Evolutionary conservation across 1,284 basidiomycete species (phyloP).

Genomic region (Sporisorium reilianum): DNA sequence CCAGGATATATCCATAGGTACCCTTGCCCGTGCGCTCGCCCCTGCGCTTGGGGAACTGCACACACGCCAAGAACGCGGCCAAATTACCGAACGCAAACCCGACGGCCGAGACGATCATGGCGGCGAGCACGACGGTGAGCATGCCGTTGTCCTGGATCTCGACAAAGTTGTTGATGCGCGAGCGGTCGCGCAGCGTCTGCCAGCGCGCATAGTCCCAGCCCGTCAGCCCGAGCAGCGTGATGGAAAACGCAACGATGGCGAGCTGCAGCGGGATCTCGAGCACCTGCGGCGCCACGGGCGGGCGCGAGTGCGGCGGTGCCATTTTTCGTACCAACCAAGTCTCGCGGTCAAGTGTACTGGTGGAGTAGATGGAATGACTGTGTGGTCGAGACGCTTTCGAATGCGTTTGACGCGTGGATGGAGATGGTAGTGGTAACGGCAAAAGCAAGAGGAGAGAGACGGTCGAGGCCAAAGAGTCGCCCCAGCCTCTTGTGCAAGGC

Average conservation of each 20-base stretch:
- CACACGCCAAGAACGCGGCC: slow-evolving; percentile 47
- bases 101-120: slow-evolving; percentile 46
- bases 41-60: slow-evolving; percentile 52
- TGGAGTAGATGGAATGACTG: background rate
- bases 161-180: slow-evolving; percentile 46
- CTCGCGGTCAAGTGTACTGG: background rate
- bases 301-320: slow-evolving; percentile 44
- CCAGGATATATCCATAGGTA: slow-evolving; percentile 50
- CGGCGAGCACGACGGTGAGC: slow-evolving; percentile 47
- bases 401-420: background rate
- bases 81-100: slow-evolving; percentile 49
- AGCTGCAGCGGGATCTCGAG: slow-evolving; percentile 57
- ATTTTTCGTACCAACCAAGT: background rate
- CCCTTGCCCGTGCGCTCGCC: slow-evolving; percentile 61
- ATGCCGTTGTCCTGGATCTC: slow-evolving; percentile 49
- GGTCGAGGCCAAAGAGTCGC: background rate
- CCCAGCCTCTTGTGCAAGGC: background rate
- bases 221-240: slow-evolving; percentile 52
- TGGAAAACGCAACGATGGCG: slow-evolving; percentile 49
- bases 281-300: slow-evolving; percentile 47
- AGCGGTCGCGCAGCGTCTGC: slow-evolving; percentile 27
- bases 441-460: background rate
- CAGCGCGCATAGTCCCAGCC: slow-evolving; percentile 49
- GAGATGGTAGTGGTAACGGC: background rate
- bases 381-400: background rate